Evolutionary conservation across 2,329 filamentous ascomycete genomes (phyloP), one percentile per base, ranked within the genome.

Genomic region (Trichoderma afroharzianum): DNA sequence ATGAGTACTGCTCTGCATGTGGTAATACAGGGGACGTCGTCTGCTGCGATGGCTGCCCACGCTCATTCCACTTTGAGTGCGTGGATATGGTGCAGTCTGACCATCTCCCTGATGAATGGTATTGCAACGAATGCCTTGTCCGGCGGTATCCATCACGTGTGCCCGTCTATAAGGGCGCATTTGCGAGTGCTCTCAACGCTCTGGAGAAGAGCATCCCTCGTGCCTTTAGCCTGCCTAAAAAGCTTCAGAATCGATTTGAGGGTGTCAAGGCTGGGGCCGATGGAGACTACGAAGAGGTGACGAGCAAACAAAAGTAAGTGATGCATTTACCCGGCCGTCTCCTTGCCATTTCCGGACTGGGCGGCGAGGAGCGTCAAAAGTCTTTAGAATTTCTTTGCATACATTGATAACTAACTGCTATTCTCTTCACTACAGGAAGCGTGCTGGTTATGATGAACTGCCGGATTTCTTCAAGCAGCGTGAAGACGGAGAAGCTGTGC

Each of bases 31-130:
- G 95, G 71, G 90, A 94, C 76, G 88, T 99, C 74, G 87, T 98
- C 75, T 98, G 95, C 83, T 99, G 96, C 81, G 96, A 98, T 83
- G 93, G 92, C 74, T 99, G 96, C 83, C 89, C 91, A 73, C 90
- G 93, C 75, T 93, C 95, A 6, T 98, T 97, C 82, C 96, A 98
- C 82, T 94, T 96, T 79, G 87, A 89, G 72, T 98, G 96, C 80
- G 89, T 96, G 75, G 92, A 97, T 80, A 94, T 95, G 73, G 92
- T 93, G 50, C 85, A 94, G 75, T 86, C 90, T 70, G 87, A 88
- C 63, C 85, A 86, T 68, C 85, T 91, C 72, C 90, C 91, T 12
- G 90, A 93, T 72, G 92, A 94, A 76, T 98, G 94, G 93, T 96
- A 88, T 80, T 98, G 95, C 83, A 92, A 93, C 76, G 87, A 88